Percentiles rank a stretch among this genome's conserved stretches.
Evolutionary conservation across 1,284 basidiomycete species (phyloP).

Genomic region (Trametes hirsuta): DNA sequence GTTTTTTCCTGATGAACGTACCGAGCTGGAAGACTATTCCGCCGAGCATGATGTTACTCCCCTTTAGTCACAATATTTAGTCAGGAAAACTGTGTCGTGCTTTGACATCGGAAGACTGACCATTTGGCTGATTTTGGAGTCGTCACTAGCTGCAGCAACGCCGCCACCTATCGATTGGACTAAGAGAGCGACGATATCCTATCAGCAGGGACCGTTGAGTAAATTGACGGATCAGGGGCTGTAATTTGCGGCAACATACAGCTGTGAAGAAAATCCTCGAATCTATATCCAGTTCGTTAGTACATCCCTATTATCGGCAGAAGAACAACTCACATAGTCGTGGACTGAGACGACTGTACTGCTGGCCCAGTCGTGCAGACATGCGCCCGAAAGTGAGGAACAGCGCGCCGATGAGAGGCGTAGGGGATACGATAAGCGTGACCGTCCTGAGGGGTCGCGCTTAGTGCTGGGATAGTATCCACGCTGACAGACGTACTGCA

Average conservation of each 20-base stretch:
- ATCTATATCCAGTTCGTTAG: slow-evolving; percentile 29
- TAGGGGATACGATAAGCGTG: slow-evolving; percentile 46
- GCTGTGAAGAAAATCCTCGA: slow-evolving; percentile 39
- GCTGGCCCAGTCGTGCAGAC: slow-evolving; percentile 41
- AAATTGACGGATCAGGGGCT: background rate
- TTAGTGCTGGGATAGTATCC: slow-evolving; percentile 30
- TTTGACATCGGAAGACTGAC: background rate
- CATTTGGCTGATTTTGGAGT: background rate
- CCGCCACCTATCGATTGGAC: slow-evolving; percentile 49
- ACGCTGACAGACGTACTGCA: slow-evolving; percentile 36
- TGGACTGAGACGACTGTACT: slow-evolving; percentile 32
- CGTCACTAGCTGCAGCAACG: slow-evolving; percentile 19
- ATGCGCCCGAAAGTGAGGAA: slow-evolving; percentile 50
- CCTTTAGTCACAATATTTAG: slow-evolving; percentile 15
- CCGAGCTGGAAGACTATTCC: slow-evolving; percentile 48
- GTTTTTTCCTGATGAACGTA: slow-evolving; percentile 20
- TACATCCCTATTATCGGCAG: background rate
- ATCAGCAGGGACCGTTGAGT: background rate
- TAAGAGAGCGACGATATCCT: slow-evolving; percentile 45
- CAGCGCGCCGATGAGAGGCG: slow-evolving; percentile 49
- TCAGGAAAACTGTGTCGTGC: background rate
- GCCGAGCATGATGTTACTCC: slow-evolving; percentile 45
- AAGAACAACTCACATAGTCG: slow-evolving; percentile 41
- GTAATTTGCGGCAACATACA: slow-evolving; percentile 15
- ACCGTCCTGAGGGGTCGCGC: slow-evolving; percentile 34